Evolutionary conservation across 1,139 yeast species (phyloP).

Genomic region (Yamadazyma sp.): DNA sequence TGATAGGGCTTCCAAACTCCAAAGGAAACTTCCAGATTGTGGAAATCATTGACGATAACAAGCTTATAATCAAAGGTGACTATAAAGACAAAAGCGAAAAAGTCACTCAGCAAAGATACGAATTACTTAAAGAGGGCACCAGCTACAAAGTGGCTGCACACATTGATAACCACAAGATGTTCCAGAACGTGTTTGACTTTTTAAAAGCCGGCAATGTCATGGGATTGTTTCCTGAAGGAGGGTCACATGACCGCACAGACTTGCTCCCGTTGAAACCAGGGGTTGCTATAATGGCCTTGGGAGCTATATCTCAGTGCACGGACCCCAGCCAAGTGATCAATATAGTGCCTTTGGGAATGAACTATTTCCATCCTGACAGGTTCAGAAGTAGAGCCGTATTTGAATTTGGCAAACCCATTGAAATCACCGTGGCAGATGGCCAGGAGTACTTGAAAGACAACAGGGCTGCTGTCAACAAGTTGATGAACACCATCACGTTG

Average conservation of each 20-base stretch:
- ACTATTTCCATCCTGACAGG: constrained; percentile 93
- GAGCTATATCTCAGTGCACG: constrained; percentile 65
- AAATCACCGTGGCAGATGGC: constrained; percentile 63
- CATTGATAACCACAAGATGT: constrained; percentile 59
- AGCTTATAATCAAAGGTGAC: constrained; percentile 37
- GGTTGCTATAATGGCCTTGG: constrained; percentile 96
- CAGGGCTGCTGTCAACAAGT: constrained; percentile 68
- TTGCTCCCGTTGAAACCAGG: constrained; percentile 92
- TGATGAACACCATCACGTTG: constrained; percentile 69
- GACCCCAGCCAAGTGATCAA: constrained; percentile 74
- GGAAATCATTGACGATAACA: constrained; percentile 53
- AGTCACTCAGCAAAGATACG: constrained; percentile 30
- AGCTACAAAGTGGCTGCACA: constrained; percentile 59
- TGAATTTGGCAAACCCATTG: constrained; percentile 90
- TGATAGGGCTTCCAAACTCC: constrained; percentile 60
- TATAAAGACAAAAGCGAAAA: constrained; percentile 18
- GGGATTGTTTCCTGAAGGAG: constrained; percentile 75
- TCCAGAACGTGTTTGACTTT: constrained; percentile 63
- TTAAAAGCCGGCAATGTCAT: constrained; percentile 56
- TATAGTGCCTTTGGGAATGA: constrained; percentile 95
- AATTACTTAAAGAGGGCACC: constrained; percentile 47
- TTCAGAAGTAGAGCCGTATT: constrained; percentile 93
- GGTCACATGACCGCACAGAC: constrained; percentile 93
- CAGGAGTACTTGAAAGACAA: constrained; percentile 58
- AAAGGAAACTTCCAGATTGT: constrained; percentile 60